Percentiles rank a stretch among this genome's conserved stretches.
These are phyloP conservation scores for Cyanidium caldarium DNA, from an alignment of 23 red algal genomes.

Conservation along the genomic window DNA sequence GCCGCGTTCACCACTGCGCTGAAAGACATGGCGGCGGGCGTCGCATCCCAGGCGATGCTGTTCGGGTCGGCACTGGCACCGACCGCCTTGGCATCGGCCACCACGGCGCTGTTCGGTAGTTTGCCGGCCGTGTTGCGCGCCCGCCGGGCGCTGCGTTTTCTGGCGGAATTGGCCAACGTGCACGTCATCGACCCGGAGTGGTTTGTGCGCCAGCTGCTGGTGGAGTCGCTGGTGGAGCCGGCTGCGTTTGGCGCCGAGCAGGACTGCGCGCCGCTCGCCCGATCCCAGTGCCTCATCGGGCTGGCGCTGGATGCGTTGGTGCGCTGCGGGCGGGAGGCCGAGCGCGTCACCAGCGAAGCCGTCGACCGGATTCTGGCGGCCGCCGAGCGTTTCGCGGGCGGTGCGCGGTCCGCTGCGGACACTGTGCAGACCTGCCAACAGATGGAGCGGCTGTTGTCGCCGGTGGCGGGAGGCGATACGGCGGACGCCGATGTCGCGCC, in stretches of 20 bases:
- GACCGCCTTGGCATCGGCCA: background rate
- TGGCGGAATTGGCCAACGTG: conserved; percentile 33
- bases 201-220: conserved; percentile 11
- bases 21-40: background rate
- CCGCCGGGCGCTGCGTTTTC: conserved; percentile 53
- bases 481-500: background rate
- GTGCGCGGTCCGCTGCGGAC: background rate
- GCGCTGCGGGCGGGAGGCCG: background rate
- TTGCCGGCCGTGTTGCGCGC: conserved; percentile 13
- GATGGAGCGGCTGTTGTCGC: background rate
- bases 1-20: background rate
- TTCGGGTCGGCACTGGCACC: background rate
- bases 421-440: background rate
- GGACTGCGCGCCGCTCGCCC: background rate
- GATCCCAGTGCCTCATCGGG: background rate
- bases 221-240: background rate
- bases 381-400: background rate
- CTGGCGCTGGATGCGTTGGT: background rate
- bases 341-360: background rate
- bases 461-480: background rate
- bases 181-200: conserved; percentile 16
- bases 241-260: background rate
- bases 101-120: background rate
- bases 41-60: background rate
- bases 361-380: background rate